These are phyloP conservation scores for Glarea lozoyensis DNA, from an alignment of 495 filamentous ascomycete genomes.

Conservation along the genomic window DNA sequence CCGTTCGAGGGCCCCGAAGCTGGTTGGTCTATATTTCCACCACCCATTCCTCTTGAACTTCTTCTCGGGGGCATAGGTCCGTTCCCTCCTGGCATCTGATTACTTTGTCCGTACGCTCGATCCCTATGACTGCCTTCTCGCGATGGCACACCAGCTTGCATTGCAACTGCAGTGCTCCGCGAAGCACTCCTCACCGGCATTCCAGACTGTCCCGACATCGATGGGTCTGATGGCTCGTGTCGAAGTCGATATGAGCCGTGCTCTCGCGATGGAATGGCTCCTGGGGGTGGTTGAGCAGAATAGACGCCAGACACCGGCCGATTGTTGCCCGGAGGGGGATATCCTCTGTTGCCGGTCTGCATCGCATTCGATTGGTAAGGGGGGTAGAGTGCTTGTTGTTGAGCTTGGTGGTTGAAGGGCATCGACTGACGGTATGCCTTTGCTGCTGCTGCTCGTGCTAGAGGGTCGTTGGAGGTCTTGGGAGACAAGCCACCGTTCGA, in stretches of 20 bases:
- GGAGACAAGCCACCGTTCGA: conserved; percentile 9
- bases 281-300: conserved; percentile 26
- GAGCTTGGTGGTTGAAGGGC: conserved; percentile 33
- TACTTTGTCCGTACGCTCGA: conserved; percentile 52
- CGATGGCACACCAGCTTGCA: conserved; percentile 54
- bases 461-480: conserved; percentile 11
- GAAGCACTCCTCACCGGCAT: conserved; percentile 49
- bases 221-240: conserved; percentile 57
- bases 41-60: conserved; percentile 54
- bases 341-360: conserved; percentile 20
- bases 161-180: conserved; percentile 49
- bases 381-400: conserved; percentile 36
- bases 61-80: conserved; percentile 55
- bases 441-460: conserved; percentile 14
- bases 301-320: conserved; percentile 51
- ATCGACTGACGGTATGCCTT: conserved; percentile 29
- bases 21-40: conserved; percentile 27
- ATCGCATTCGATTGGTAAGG: conserved; percentile 25
- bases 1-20: conserved; percentile 29
- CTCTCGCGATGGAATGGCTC: conserved; percentile 32
- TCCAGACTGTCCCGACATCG: conserved; percentile 46
- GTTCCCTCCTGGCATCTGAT: conserved; percentile 42
- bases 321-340: conserved; percentile 21
- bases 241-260: conserved; percentile 47
- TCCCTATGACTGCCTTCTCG: conserved; percentile 66